Evolutionary conservation across 1,284 basidiomycete species (phyloP), one percentile per base, ranked within the genome.

Genomic region (Trametes versicolor): DNA sequence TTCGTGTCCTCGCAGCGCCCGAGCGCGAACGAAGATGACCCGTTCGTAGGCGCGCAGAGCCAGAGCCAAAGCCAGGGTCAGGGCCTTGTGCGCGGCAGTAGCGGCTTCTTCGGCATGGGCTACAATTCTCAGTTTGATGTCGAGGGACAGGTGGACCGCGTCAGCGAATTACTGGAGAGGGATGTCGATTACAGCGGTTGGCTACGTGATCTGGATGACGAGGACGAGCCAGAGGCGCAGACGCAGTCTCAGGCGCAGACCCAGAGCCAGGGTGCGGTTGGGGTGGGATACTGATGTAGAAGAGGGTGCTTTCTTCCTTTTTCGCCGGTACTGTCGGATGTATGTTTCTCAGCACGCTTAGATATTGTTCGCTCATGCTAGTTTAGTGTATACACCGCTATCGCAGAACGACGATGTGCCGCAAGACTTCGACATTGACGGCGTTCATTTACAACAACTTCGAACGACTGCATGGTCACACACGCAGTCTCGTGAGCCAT

Each of bases 61-160:
- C 62, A 66, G 63, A 60, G 45, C 52, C 58, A 66, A 57, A 67
- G 63, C 21, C 68, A 67, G 47, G 62, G 58, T 29, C 61, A 51
- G 27, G 51, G 57, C 41, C 66, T 71, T 64, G 51, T 62, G 55
- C 67, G 71, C 58, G 71, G 65, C 53, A 71, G 72, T 61, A 71
- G 72, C 54, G 75, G 74, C 23, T 29, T 74, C 36, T 70, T 78
- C 60, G 77, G 73, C 43, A 73, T 78, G 73, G 78, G 77, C 0
- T 83, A 79, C 64, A 81, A 78, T 59, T 83, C 83, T n/a, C 83
- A 84, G 68, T 81, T 82, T 62, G 81, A 85, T 65, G 76, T 83
- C 4, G 83, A 83, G 66, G 77, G 75, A 17, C 76, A 78, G 57
- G 75, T 83, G 43, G 78, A 79, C 47, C 74, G 75, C 64, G 79